Percentiles rank a stretch among this genome's conserved stretches.
phyloP scores from a whole-genome alignment of 768 basidiomycete species.

The Collybiopsis luxurians region DNA sequence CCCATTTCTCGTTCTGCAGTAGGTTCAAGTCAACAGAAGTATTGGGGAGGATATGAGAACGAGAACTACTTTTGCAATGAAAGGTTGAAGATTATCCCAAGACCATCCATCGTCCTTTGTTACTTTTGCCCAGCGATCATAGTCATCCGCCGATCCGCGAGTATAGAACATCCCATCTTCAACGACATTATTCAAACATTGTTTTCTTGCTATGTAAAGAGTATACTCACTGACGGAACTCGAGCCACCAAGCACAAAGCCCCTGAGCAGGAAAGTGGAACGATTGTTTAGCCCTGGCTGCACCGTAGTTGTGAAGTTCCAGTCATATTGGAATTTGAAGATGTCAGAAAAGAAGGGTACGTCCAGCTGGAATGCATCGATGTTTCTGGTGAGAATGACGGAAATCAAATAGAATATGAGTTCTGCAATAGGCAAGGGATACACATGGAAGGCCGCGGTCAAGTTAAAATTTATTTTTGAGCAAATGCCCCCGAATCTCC shows the following conservation, averaged over 20 bases:
- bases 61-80: conserved; percentile 19
- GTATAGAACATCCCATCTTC: conserved; percentile 28
- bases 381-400: conserved; percentile 16
- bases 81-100: conserved; percentile 27
- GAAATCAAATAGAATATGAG: background rate
- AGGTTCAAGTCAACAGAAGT: background rate
- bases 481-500: too few relatives aligned
- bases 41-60: background rate
- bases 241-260: conserved; percentile 17
- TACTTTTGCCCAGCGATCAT: conserved; percentile 27
- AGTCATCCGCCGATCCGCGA: conserved; percentile 31
- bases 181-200: too few relatives aligned
- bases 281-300: conserved; percentile 16
- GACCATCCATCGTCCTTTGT: conserved; percentile 29
- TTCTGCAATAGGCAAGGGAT: too few relatives aligned
- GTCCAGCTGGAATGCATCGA: background rate
- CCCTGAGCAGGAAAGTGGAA: conserved; percentile 13
- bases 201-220: too few relatives aligned
- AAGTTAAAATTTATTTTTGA: too few relatives aligned
- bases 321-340: background rate
- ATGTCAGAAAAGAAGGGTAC: background rate
- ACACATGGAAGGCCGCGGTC: too few relatives aligned
- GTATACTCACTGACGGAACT: conserved; percentile 14
- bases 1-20: conserved; percentile 20
- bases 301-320: conserved; percentile 17